A percentile compares a stretch with the other conserved stretches of the same genome.
phyloP scores from a whole-genome alignment of 768 basidiomycete genomes.

The Suillus plorans region DNA sequence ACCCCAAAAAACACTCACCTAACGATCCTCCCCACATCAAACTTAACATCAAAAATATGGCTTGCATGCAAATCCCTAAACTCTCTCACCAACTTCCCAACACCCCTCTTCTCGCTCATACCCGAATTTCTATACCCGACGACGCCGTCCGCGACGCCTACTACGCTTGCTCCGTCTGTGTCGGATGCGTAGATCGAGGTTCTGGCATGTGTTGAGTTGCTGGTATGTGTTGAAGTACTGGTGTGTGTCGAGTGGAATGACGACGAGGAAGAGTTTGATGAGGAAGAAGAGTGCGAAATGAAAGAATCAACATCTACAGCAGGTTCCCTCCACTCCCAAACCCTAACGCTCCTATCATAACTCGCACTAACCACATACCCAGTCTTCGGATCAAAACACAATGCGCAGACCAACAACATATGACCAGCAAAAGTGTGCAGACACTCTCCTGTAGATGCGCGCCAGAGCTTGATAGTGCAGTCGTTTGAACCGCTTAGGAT shows the following conservation, averaged over 20 bases:
- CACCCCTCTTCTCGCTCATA: conserved; percentile 25
- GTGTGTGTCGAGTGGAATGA: neutral
- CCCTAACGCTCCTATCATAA: conserved; percentile 81
- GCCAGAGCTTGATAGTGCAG: conserved; percentile 89
- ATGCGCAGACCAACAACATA: conserved; percentile 76
- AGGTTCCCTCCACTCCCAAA: conserved; percentile 68
- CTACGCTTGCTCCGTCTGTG: neutral
- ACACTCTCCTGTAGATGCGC: conserved; percentile 78
- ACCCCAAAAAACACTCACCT: conserved; percentile 50
- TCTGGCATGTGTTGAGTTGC: neutral
- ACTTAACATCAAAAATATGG: conserved; percentile 92
- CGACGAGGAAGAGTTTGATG: neutral
- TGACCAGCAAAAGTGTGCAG: conserved; percentile 80
- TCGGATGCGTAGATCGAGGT: neutral
- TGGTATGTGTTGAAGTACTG: neutral
- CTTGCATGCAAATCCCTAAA: conserved; percentile 73
- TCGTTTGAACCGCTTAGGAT: conserved; percentile 91
- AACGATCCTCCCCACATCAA: conserved; percentile 77
- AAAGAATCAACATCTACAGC: neutral
- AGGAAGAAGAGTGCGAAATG: neutral
- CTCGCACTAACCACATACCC: conserved; percentile 84
- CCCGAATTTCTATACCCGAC: neutral
- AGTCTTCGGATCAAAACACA: conserved; percentile 72
- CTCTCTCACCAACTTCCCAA: conserved; percentile 54
- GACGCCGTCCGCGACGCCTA: conserved; percentile 10